Base-by-base conservation (phyloP, 805 yeast species). In the Komagataella ulmi region DNA sequence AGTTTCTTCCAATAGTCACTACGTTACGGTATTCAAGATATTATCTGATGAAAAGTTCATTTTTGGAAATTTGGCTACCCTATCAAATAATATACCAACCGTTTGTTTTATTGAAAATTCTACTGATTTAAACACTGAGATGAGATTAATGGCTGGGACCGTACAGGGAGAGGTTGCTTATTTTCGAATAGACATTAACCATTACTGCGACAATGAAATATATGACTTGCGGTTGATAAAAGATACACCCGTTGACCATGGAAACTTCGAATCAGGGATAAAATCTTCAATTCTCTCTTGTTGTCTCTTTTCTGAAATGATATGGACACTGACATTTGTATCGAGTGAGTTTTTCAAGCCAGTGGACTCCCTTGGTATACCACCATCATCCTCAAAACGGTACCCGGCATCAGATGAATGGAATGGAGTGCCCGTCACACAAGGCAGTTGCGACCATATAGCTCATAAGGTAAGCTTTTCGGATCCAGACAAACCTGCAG, bases 81-180 rank as follows among this genome's bases (percentile, higher is more conserved):
- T 83, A 17, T 58, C 70, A 6, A 81, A 79, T 57, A 83, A 83
- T 57, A 70, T 83, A 8, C 79, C 88, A 0, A 77, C 72, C 51
- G 74, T 79, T 1, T 61, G 73, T 21, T 69, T 80, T 49, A 54
- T 72, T 17, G 55, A 54, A 45, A 57, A 56, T 45, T 51, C 54
- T 7, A 49, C 50, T 3, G 59, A 62, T 12, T 60, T 58, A 10
- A 5, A 30, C 10, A 12, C 40, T 30, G 40, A 30, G 12, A 12
- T 30, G 40, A 8, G 40, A 30, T 14, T 30, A 30, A 10, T 30
- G 14, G 40, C 40, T 30, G 40, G 40, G 12, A 8, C 40, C 40
- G 14, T 30, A 30, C 40, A 30, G 14, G 40, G 40, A 30, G 40
- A 30, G 14, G 40, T 30, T 30, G 40, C 40, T 12, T 30, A 30